Conservation (phyloP, 306 rosid species). For the Malus asiatica region DNA sequence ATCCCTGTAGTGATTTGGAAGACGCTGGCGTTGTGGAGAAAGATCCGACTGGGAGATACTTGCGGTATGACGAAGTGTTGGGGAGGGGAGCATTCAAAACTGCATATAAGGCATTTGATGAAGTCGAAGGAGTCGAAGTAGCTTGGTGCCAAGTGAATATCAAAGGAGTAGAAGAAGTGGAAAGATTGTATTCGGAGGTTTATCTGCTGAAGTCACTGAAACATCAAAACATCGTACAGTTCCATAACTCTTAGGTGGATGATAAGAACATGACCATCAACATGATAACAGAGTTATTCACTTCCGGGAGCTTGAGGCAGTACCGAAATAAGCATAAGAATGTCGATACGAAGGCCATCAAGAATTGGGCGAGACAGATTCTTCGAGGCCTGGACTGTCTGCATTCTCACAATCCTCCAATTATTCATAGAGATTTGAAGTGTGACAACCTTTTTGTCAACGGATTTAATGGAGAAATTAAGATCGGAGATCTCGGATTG, state of each 20-base stretch:
- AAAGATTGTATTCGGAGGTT: constrained; percentile 64
- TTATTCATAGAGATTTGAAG: constrained; percentile 85
- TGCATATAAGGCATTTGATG: constrained; percentile 87
- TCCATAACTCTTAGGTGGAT: constrained; percentile 72
- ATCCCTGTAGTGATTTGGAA: constrained; percentile 14
- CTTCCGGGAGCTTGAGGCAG: constrained; percentile 64
- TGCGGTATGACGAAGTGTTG: constrained; percentile 67
- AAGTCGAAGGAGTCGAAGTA: constrained; percentile 75
- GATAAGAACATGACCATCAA: constrained; percentile 56
- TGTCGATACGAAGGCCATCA: constrained; percentile 19
- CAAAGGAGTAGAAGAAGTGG: constrained; percentile 62
- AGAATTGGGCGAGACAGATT: constrained; percentile 93
- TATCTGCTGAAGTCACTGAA: constrained; percentile 76
- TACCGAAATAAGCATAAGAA: too few relatives aligned
- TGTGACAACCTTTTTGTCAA: constrained; percentile 88
- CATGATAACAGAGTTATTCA: constrained; percentile 76
- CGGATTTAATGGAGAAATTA: constrained; percentile 72
- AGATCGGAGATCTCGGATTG: constrained; percentile 93
- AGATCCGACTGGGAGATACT: constrained; percentile 66
- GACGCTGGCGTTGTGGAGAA: constrained; percentile 42
- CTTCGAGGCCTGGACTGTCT: constrained; percentile 68
- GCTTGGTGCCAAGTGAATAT: constrained; percentile 74
- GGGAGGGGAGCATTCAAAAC: constrained; percentile 93
- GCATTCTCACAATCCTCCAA: constrained; percentile 70
- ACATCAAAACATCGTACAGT: constrained; percentile 68